Conservation (phyloP, 192 early-diverging fungal species). For the Podila minutissima region DNA sequence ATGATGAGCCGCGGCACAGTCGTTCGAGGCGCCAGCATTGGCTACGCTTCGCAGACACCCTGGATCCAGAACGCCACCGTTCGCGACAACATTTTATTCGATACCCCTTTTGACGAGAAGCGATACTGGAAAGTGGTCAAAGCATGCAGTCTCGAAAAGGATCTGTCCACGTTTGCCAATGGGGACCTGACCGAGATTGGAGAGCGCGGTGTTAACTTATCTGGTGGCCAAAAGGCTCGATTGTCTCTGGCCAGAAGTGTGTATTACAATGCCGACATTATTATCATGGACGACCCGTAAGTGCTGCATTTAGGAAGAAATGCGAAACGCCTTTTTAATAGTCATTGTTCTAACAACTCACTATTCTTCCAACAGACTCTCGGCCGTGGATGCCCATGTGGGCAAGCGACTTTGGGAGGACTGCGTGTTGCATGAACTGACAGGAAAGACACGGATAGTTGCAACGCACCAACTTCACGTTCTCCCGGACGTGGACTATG, state of each 20-base stretch:
- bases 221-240: conserved; percentile 91
- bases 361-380: conserved; percentile 49
- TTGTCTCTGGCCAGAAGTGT: conserved; percentile 88
- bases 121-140: conserved; percentile 62
- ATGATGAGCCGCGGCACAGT: conserved; percentile 67
- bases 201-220: conserved; percentile 86
- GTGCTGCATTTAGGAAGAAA: not conserved
- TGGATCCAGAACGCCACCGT: conserved; percentile 91
- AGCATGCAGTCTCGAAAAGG: conserved; percentile 66
- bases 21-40: conserved; percentile 70
- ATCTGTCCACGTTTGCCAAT: conserved; percentile 63
- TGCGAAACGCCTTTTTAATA: not conserved
- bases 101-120: conserved; percentile 63
- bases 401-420: conserved; percentile 57
- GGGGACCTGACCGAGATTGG: conserved; percentile 73
- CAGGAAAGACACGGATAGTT: conserved; percentile 81
- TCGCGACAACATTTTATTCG: conserved; percentile 77
- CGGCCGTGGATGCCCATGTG: conserved; percentile 88
- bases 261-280: conserved; percentile 70
- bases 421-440: conserved; percentile 41
- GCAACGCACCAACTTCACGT: conserved; percentile 86
- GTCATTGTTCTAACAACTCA: not conserved
- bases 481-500: conserved; percentile 71
- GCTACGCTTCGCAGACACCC: conserved; percentile 83
- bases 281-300: conserved; percentile 84